Evolutionary conservation across 2,329 filamentous ascomycete genomes (phyloP), one percentile per base, ranked within the genome.

Genomic region (Pezizomycotina sp.): DNA sequence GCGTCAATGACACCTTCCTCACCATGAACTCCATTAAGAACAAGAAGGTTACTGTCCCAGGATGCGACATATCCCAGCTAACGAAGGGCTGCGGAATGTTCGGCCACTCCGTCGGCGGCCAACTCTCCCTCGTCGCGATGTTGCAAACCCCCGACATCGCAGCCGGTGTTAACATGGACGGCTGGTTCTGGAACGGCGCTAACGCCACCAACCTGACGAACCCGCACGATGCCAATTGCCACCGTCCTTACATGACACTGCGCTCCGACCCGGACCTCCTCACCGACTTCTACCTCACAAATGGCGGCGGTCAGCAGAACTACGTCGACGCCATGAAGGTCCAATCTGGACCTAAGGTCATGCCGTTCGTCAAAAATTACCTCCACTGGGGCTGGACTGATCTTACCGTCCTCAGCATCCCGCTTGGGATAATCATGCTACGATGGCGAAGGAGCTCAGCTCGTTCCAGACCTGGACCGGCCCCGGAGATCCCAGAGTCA

Each of bases 101-200:
- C 29, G 34, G 39, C n/a, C 34, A 42, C 10, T 38, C 34, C 4
- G 25, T 38, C 8, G 34, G 34, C 10, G 34, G 30, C 12, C 34
- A 32, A 10, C 16, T 34, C 8, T 38, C 34, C 4, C 34, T 38
- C 20, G 30, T 42, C 8, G 22, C 31, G 10, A 34, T 31, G 30
- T 19, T 37, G 16, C 34, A 38, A 13, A 34, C 39, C 3, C 9
- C n/a, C 2, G 38, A 24, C n/a, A 38, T 42, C 19, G 29, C 32
- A 14, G 26, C 33, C 10, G 34, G 39, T 4, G 35, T 15, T 14
- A 38, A 38, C 14, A 42, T 42, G 29, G 29, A 42, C 26, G 38
- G 34, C n/a, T 42, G 38, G 38, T 41, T 39, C 25, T 33, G 28
- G 30, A 36, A 36, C 19, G 27, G 38, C 23, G 38, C 38, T 3